Conservation (phyloP, 371 early-diverging fungal species). For the Mucor plumbeus region DNA sequence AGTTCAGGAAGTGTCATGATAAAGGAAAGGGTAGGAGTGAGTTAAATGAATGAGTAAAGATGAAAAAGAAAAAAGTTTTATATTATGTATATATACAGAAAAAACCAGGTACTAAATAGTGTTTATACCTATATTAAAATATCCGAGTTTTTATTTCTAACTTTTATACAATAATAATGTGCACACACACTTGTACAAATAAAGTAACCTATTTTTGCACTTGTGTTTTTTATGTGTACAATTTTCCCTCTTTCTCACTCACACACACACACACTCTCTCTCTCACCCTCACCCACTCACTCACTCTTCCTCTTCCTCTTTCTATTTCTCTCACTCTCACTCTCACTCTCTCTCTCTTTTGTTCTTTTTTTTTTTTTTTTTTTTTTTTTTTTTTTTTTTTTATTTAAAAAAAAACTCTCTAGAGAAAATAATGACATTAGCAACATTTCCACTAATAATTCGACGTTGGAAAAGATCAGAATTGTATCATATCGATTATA, state of each 20-base stretch:
- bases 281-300: too few relatives aligned
- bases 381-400: slow-evolving; percentile 1
- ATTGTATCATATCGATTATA: slow-evolving; percentile 23
- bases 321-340: slow-evolving; percentile 9
- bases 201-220: slow-evolving; percentile 17
- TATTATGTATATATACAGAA: not conserved
- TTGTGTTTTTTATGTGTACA: slow-evolving; percentile 1
- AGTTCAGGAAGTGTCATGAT: slow-evolving; percentile 20
- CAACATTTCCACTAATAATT: slow-evolving; percentile 29
- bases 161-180: slow-evolving; percentile 1
- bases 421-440: slow-evolving; percentile 19
- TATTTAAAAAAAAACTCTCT: too few relatives aligned
- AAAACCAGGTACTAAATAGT: slow-evolving; percentile 14
- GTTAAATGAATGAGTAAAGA: slow-evolving; percentile 1
- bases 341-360: too few relatives aligned
- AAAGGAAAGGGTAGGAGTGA: slow-evolving; percentile 17
- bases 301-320: slow-evolving; percentile 3
- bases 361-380: not conserved
- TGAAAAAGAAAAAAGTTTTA: slow-evolving; percentile 8
- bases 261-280: too few relatives aligned
- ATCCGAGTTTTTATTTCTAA: slow-evolving; percentile 10
- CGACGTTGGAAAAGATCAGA: slow-evolving; percentile 28
- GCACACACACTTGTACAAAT: slow-evolving; percentile 9
- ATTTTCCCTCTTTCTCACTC: slow-evolving; percentile 2
- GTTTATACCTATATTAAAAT: slow-evolving; percentile 10